Percentiles rank a stretch among this genome's conserved stretches.
These are phyloP conservation scores for Iris pallida DNA, from an alignment of 116 monocot genomes.

Conservation along the genomic window DNA sequence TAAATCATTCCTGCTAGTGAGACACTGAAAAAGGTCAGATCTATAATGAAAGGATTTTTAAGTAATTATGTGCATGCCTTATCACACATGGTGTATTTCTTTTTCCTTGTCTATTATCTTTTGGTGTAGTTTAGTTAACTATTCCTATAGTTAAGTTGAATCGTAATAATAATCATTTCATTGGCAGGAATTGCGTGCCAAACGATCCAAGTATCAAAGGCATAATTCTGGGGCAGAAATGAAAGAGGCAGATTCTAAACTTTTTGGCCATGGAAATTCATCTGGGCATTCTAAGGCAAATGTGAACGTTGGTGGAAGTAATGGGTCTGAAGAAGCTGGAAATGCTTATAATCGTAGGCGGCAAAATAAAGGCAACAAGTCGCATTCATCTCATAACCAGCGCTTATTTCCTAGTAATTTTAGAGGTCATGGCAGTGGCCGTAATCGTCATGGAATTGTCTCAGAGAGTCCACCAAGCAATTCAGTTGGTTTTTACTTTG, in stretches of 20 bases:
- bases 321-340: slow-evolving; percentile 46
- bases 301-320: slow-evolving; percentile 22
- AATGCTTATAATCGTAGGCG: slow-evolving; percentile 43
- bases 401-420: slow-evolving; percentile 63
- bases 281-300: slow-evolving; percentile 35
- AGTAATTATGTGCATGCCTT: not conserved
- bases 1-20: not conserved
- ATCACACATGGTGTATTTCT: not conserved
- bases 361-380: slow-evolving; percentile 58
- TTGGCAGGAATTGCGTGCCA: slow-evolving; percentile 54
- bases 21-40: not conserved
- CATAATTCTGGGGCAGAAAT: slow-evolving; percentile 19
- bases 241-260: slow-evolving; percentile 38
- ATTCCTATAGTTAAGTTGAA: no score
- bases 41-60: not conserved
- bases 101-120: not conserved
- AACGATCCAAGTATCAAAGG: slow-evolving; percentile 26
- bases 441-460: slow-evolving; percentile 41
- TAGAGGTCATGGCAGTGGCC: slow-evolving; percentile 30
- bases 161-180: not conserved
- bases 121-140: no score
- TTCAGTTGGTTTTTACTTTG: slow-evolving; percentile 89
- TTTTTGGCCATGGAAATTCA: slow-evolving; percentile 21
- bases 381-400: slow-evolving; percentile 49
- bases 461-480: slow-evolving; percentile 84